Evolutionary conservation across 331 rosid genomes (phyloP), one percentile per base, ranked within the genome.

Genomic region (Stylosanthes scabra): DNA sequence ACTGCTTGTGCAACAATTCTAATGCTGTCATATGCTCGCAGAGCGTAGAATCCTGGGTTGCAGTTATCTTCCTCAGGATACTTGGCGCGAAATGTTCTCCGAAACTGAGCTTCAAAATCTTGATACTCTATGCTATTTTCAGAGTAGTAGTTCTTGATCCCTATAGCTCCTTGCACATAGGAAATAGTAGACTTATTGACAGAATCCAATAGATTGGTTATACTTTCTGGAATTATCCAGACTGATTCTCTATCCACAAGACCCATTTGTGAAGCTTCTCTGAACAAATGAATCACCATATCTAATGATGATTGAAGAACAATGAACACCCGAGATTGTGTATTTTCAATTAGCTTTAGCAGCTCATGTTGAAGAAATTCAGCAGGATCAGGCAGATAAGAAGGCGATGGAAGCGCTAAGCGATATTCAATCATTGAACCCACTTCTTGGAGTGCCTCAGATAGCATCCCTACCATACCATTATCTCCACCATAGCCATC

Each of bases 11-110:
- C 68, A 55, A 85, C 75, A 59, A 74, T 14, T 34, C 68, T 16
- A 79, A 87, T 81, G 82, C 85, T 81, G 59, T 91, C 96, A n/a
- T 84, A 81, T 49, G 97, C 91, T 81, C 70, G 79, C 46, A 91
- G 45, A 41, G 93, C 91, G 29, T 84, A 75, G 62, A 81, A 78
- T 49, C 87, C 91, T 0, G 90, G 90, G 16, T 70, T 72, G 41
- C 74, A 16, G 72, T 89, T 59, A 15, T 80, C 83, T 71, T 87
- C 88, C 7, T 87, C 83, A 0, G 83, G 66, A 78, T 71, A 9
- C 72, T 50, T 60, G 56, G 46, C 42, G 20, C 34, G 52, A 49
- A 85, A 84, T 3, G n/a, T 50, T 65, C 28, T 60, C 34, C 70
- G 40, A 50, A 91, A 91, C 49, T 12, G 68, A 60, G 56, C 42